Evolutionary conservation across 2,329 filamentous ascomycete genomes (phyloP).

Genomic region (Fusarium euwallaceae): DNA sequence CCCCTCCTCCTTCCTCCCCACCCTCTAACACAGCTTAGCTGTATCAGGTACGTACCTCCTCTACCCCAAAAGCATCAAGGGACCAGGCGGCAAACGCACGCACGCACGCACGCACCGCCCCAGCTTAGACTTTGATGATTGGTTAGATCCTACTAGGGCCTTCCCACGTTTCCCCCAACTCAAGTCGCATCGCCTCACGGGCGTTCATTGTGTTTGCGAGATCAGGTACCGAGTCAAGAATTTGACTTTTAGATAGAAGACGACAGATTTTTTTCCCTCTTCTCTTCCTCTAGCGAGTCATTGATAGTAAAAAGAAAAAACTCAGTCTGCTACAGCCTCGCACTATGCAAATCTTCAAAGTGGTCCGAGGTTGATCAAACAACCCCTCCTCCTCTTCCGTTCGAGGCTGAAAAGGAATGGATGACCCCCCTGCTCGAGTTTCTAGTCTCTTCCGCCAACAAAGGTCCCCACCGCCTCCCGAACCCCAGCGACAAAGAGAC

Average conservation of each 20-base stretch:
- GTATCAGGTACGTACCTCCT: conserved; percentile 6
- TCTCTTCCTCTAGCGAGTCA: conserved; percentile 22
- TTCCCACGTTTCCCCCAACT: conserved; percentile 38
- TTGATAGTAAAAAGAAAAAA: conserved; percentile 5
- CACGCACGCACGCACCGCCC: conserved; percentile 22
- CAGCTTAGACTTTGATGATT: conserved; percentile 35
- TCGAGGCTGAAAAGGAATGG: conserved; percentile 38
- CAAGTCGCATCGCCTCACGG: conserved; percentile 30
- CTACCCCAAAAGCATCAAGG: conserved; percentile 38
- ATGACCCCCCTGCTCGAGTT: conserved; percentile 32
- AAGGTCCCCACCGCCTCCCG: conserved; percentile 35
- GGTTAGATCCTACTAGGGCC: conserved; percentile 40
- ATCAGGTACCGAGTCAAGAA: conserved; percentile 40
- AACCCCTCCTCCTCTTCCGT: conserved; percentile 24
- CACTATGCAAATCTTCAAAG: background rate
- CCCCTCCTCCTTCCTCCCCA: background rate
- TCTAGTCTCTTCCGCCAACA: conserved; percentile 34
- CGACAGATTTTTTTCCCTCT: background rate
- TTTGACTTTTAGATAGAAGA: conserved; percentile 10
- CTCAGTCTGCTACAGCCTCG: background rate
- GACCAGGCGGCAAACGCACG: conserved; percentile 36
- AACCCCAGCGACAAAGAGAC: conserved; percentile 17
- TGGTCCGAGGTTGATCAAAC: conserved; percentile 8
- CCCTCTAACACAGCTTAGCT: background rate
- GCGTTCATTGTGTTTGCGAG: conserved; percentile 31